phyloP scores from a whole-genome alignment of 176 grass and related monocot species.

The Aegilops speltoides region DNA sequence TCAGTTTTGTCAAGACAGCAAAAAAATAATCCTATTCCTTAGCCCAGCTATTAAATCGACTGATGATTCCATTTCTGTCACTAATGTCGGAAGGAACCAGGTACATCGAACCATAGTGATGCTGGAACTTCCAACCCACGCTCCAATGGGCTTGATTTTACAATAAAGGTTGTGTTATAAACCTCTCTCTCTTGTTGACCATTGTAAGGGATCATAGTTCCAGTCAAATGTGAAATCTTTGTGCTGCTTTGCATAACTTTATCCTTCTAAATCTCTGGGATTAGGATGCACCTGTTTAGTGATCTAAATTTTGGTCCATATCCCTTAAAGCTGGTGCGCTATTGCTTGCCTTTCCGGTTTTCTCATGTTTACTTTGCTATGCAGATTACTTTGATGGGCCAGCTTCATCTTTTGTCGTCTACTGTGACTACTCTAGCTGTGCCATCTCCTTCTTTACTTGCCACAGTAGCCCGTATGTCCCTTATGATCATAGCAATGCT shows the following conservation, averaged over 20 bases:
- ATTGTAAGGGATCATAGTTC: background rate
- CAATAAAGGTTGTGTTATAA: conserved; percentile 58
- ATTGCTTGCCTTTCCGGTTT: conserved; percentile 13
- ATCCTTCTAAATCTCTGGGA: background rate
- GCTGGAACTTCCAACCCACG: conserved; percentile 23
- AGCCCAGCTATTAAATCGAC: conserved; percentile 39
- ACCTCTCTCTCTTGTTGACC: background rate
- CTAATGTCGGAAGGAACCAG: conserved; percentile 68
- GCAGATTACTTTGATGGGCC: conserved; percentile 93
- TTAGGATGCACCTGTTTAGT: conserved; percentile 7
- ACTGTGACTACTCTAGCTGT: conserved; percentile 95
- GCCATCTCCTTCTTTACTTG: conserved; percentile 95
- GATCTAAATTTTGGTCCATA: conserved; percentile 22
- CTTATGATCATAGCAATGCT: conserved; percentile 27
- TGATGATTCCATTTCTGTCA: conserved; percentile 51
- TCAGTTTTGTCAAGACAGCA: conserved; percentile 31
- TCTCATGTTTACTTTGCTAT: conserved; percentile 39
- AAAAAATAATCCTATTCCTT: conserved; percentile 15
- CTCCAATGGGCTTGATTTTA: conserved; percentile 53
- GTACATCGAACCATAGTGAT: conserved; percentile 48
- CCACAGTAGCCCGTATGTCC: conserved; percentile 88
- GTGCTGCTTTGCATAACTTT: background rate
- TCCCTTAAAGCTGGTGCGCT: background rate
- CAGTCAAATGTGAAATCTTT: background rate
- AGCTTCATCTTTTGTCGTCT: conserved; percentile 99